Conservation (phyloP, 2,329 filamentous ascomycete genomes). For the Elsinoe fawcettii region DNA sequence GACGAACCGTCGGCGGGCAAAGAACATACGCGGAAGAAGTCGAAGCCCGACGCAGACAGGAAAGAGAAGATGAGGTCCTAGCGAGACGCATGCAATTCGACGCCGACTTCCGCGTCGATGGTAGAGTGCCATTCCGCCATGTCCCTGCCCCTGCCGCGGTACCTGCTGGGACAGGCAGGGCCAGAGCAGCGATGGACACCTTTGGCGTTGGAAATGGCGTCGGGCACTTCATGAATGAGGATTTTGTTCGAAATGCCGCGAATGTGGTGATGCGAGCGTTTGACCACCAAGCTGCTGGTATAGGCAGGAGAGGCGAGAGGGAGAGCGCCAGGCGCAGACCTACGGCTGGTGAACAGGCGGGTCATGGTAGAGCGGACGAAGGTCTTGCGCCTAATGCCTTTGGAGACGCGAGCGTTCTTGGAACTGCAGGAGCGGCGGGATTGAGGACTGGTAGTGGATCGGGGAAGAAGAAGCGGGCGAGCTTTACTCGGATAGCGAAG, state of each 20-base stretch:
- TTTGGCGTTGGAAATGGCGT: conserved; percentile 44
- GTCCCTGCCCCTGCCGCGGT: conserved; percentile 24
- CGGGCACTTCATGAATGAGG: conserved; percentile 55
- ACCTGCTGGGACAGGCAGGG: conserved; percentile 38
- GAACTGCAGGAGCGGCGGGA: conserved; percentile 12
- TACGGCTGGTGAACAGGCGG: conserved; percentile 18
- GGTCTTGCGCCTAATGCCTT: conserved; percentile 29
- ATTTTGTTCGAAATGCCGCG: conserved; percentile 38
- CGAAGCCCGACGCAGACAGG: conserved; percentile 35
- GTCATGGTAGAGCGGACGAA: conserved; percentile 17
- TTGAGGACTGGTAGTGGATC: neutral
- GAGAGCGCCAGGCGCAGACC: conserved; percentile 25
- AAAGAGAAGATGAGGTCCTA: conserved; percentile 42
- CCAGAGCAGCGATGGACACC: conserved; percentile 18
- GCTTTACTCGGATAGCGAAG: conserved; percentile 10
- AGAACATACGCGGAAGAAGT: conserved; percentile 32
- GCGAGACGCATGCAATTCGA: conserved; percentile 46
- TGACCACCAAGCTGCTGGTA: conserved; percentile 23
- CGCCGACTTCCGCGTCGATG: conserved; percentile 11
- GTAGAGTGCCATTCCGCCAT: conserved; percentile 22
- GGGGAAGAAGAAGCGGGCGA: conserved; percentile 10
- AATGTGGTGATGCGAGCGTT: conserved; percentile 28
- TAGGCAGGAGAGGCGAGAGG: conserved; percentile 28
- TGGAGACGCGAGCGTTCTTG: conserved; percentile 30
- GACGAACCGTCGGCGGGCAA: conserved; percentile 22